phyloP scores from a whole-genome alignment of 768 basidiomycete species.

The Phylloporus sp. region DNA sequence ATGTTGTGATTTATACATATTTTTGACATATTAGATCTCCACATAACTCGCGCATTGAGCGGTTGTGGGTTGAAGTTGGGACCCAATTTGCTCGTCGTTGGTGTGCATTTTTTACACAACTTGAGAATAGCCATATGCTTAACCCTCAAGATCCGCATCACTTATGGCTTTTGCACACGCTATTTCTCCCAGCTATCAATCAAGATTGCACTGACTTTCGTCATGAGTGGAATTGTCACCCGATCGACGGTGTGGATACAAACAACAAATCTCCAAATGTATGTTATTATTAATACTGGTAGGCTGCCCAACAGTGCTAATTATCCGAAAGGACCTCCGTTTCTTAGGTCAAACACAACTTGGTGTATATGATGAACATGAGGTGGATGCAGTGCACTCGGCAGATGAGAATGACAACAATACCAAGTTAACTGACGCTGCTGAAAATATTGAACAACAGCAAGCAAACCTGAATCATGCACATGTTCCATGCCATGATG shows the following conservation, averaged over 20 bases:
- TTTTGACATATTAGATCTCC: constrained; percentile 31
- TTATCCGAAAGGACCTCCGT: background rate
- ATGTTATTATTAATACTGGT: no score
- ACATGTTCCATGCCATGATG: background rate
- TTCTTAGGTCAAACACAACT: background rate
- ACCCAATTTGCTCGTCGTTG: constrained; percentile 37
- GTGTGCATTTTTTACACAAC: constrained; percentile 39
- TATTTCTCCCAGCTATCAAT: constrained; percentile 40
- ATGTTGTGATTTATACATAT: background rate
- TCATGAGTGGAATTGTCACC: constrained; percentile 39
- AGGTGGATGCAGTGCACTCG: no score
- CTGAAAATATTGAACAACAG: background rate
- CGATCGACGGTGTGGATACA: constrained; percentile 7
- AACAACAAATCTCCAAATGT: constrained; percentile 7
- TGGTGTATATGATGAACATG: no score
- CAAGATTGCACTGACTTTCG: constrained; percentile 34
- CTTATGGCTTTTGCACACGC: constrained; percentile 42
- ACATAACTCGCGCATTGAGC: constrained; percentile 42
- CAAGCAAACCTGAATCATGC: background rate
- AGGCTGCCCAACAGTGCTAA: no score
- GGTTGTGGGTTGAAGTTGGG: constrained; percentile 43
- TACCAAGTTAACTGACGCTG: background rate
- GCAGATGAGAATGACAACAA: no score
- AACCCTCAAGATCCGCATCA: constrained; percentile 32
- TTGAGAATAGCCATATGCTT: constrained; percentile 35